These are phyloP conservation scores for Sphagnurus paluster DNA, from an alignment of 1,284 basidiomycete genomes.

Conservation along the genomic window DNA sequence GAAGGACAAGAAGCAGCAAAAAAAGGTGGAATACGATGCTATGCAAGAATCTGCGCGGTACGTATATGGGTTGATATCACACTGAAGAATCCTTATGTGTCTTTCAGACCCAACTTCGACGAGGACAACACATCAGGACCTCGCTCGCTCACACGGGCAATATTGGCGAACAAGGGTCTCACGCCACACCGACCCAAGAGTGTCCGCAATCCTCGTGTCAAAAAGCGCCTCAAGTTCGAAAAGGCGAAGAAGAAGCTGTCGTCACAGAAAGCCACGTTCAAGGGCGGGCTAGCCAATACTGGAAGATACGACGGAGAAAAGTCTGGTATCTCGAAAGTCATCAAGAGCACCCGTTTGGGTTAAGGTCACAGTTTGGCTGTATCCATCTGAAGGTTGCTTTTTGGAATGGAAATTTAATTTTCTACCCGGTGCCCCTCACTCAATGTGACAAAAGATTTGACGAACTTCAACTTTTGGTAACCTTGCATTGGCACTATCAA, in stretches of 20 bases:
- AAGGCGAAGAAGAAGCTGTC: slow-evolving; percentile 91
- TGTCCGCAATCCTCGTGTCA: slow-evolving; percentile 93
- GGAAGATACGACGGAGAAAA: slow-evolving; percentile 69
- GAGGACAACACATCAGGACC: slow-evolving; percentile 64
- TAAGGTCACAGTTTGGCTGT: too few relatives aligned
- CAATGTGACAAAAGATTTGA: too few relatives aligned
- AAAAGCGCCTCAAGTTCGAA: slow-evolving; percentile 90
- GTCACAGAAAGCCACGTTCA: slow-evolving; percentile 88
- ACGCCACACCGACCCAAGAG: slow-evolving; percentile 85
- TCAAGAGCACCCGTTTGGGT: slow-evolving; percentile 76
- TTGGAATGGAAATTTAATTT: too few relatives aligned
- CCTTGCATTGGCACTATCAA: too few relatives aligned
- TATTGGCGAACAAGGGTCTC: slow-evolving; percentile 90
- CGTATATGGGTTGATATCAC: slow-evolving; percentile 21
- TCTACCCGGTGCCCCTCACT: too few relatives aligned
- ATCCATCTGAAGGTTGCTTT: too few relatives aligned
- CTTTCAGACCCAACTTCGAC: slow-evolving; percentile 48
- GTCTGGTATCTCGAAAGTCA: slow-evolving; percentile 83
- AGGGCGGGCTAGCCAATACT: slow-evolving; percentile 71
- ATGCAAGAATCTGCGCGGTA: slow-evolving; percentile 65
- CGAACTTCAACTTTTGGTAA: too few relatives aligned
- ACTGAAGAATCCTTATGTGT: not conserved
- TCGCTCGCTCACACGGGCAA: slow-evolving; percentile 84
- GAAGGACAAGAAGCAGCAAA: slow-evolving; percentile 73
- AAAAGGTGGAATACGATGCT: slow-evolving; percentile 80